phyloP scores from a whole-genome alignment of 1,284 basidiomycete species.

The Spongiforma sp. region DNA sequence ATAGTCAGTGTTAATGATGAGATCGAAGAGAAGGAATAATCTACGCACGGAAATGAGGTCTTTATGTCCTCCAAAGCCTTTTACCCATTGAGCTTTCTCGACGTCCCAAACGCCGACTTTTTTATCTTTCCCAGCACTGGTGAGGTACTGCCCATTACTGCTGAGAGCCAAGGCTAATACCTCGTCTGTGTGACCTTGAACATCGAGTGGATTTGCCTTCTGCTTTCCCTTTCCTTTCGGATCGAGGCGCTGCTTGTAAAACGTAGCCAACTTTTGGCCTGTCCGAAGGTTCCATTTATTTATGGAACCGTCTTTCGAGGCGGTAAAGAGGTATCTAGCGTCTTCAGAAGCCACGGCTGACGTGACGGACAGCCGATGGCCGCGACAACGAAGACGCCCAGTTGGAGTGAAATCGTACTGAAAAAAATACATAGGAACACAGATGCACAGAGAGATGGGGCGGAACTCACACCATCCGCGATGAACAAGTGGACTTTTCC shows the following conservation, averaged over 20 bases:
- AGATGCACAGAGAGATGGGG: background rate
- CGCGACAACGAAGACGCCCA: constrained; percentile 65
- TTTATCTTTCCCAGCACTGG: constrained; percentile 86
- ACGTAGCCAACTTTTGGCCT: constrained; percentile 61
- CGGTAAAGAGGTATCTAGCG: constrained; percentile 74
- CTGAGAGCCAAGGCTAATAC: constrained; percentile 86
- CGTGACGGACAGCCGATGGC: constrained; percentile 80
- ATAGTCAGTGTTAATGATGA: constrained; percentile 3
- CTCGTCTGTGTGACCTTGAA: constrained; percentile 86
- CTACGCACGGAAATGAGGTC: constrained; percentile 82
- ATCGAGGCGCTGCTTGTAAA: constrained; percentile 60
- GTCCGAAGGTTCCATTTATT: constrained; percentile 78
- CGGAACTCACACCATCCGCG: constrained; percentile 62
- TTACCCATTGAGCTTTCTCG: constrained; percentile 73
- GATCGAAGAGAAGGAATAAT: background rate
- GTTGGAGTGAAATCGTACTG: constrained; percentile 44
- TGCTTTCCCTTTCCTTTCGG: constrained; percentile 50
- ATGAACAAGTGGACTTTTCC: constrained; percentile 87
- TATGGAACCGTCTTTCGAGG: constrained; percentile 88
- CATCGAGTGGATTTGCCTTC: constrained; percentile 44
- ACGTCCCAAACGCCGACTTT: constrained; percentile 86
- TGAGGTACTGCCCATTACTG: constrained; percentile 84
- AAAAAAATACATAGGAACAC: constrained; percentile 25
- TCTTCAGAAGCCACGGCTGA: constrained; percentile 75
- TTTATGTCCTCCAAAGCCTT: constrained; percentile 83